Base-by-base conservation (phyloP, 495 filamentous ascomycete genomes). In the Halenospora varia region DNA sequence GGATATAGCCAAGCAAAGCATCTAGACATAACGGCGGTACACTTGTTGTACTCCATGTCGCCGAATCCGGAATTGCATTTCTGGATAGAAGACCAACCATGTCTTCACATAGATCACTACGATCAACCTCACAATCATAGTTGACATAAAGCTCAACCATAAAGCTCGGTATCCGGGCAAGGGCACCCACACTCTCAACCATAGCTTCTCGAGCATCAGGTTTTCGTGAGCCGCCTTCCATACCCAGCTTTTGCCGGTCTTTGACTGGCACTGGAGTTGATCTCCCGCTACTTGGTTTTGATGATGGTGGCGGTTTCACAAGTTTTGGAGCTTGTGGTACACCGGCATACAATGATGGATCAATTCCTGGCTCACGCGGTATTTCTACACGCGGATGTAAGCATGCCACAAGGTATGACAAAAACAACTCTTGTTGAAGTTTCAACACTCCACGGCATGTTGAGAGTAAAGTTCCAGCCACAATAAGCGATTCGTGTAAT, bases 21-120 rank as follows among this genome's bases (percentile, higher is more conserved):
- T 99, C 94, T 9, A 99, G 75, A 66, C 95, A 99, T 18, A 99
- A 71, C 2, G 95, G 94, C 17, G 94, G 94, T 10, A 99, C 94
- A 68, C 95, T 99, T 23, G 94, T 97, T 0, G 94, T 99, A 70
- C 94, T 99, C 94, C 94, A 99, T 20, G 93, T 97, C 10, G 92
- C 95, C 2, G 94, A 96, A 66, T 99, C 94, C 8, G 94, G 94
- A 63, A 99, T 91, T 10, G 94, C 94, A 66, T 96, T 97, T 54
- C 94, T 80, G 24, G 94, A 92, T 39, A 99, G 78, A 39, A 99
- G 72, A 2, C 94, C 93, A 45, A 99, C 83, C 79, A 97, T 86
- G 65, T 99, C 94, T 70, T 95, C 90, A 65, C 95, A 99, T 2
- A 99, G 71, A 71, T 97, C 94, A 35, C 84, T 86, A 25, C 95